These are phyloP conservation scores for Colletotrichum orbiculare DNA, from an alignment of 2,329 filamentous ascomycete species.

Conservation along the genomic window DNA sequence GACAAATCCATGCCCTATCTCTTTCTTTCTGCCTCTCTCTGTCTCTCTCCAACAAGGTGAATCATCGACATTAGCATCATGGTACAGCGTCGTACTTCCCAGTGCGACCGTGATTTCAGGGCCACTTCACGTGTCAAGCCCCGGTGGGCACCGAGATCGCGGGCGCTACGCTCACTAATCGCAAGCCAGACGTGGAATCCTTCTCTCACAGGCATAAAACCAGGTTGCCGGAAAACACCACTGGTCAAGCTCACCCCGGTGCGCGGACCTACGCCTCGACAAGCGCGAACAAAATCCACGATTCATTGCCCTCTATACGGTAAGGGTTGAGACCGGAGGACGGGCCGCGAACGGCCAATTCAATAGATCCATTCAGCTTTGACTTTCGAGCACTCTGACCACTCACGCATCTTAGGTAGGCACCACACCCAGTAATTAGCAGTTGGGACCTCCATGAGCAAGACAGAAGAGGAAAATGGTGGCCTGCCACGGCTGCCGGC, in stretches of 20 bases:
- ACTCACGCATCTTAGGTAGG: not conserved
- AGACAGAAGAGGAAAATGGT: not conserved
- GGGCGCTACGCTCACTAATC: too few species aligned
- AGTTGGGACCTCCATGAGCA: not conserved
- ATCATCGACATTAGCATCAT: too few species aligned
- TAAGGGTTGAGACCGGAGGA: constrained; percentile 26
- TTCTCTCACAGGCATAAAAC: too few species aligned
- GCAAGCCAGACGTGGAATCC: too few species aligned
- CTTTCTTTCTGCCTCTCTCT: too few species aligned
- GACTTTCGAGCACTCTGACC: constrained; percentile 5
- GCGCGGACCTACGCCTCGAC: constrained; percentile 9
- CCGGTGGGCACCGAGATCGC: too few species aligned
- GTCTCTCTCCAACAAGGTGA: too few species aligned
- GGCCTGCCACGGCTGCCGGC: constrained; percentile 5
- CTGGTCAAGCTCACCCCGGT: not conserved
- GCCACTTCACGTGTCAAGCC: too few species aligned
- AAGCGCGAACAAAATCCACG: not conserved
- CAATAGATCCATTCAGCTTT: constrained; percentile 19
- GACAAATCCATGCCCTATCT: too few species aligned
- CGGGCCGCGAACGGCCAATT: not conserved
- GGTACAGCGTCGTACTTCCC: too few species aligned
- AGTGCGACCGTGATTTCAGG: too few species aligned
- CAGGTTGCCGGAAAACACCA: too few species aligned
- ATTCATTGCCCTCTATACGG: constrained; percentile 15
- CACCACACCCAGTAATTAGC: not conserved